phyloP scores from a whole-genome alignment of 257 asterid genomes.

The Schizonepeta tenuifolia region DNA sequence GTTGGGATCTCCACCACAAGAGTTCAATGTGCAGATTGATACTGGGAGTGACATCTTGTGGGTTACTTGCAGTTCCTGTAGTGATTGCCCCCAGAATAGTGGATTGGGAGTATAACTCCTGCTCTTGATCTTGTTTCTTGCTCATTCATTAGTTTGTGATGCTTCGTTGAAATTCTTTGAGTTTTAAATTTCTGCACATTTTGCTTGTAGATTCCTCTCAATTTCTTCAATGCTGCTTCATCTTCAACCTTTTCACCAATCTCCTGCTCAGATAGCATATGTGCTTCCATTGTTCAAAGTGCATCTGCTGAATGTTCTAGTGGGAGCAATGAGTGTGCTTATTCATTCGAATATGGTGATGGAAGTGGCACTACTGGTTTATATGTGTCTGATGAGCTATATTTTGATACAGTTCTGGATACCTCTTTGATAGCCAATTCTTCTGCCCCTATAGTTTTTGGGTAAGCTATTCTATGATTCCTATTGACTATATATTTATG shows the following conservation, averaged over 20 bases:
- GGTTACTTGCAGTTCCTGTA: conserved; percentile 72
- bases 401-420: conserved; percentile 73
- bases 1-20: conserved; percentile 70
- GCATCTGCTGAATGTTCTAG: conserved; percentile 69
- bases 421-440: conserved; percentile 68
- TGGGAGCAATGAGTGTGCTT: conserved; percentile 67
- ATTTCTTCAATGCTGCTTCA: conserved; percentile 59
- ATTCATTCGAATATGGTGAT: conserved; percentile 77
- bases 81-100: conserved; percentile 61
- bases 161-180: conserved; percentile 12
- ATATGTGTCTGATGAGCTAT: conserved; percentile 72
- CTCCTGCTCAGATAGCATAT: conserved; percentile 69
- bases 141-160: neutral
- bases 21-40: conserved; percentile 72
- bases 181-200: conserved; percentile 22
- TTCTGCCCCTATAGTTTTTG: conserved; percentile 82
- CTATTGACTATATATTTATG: conserved; percentile 8
- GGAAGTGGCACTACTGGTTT: conserved; percentile 88
- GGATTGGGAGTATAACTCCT: conserved; percentile 52
- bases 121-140: conserved; percentile 17
- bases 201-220: conserved; percentile 69
- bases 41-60: conserved; percentile 82
- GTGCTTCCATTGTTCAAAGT: conserved; percentile 63
- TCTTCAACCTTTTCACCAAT: conserved; percentile 70
- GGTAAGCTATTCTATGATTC: conserved; percentile 56